Conservation (phyloP, 768 basidiomycete species). For the Lactifluus hygrophoroides region DNA sequence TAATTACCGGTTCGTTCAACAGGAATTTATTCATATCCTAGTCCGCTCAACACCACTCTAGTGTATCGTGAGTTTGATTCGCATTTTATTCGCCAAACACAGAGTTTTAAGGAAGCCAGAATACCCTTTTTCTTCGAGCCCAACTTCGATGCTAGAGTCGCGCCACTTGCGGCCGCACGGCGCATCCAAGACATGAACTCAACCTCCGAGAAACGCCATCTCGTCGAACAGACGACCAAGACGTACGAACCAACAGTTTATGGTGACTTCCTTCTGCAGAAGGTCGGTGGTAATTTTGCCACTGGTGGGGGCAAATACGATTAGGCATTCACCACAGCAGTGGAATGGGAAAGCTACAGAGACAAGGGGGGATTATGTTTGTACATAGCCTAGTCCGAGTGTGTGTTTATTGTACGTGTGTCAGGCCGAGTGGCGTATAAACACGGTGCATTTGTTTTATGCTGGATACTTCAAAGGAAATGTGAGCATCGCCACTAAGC, state of each 20-base stretch:
- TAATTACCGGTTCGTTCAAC: constrained; percentile 45
- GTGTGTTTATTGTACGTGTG: constrained; percentile 7
- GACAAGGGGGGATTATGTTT: background rate
- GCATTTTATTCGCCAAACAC: background rate
- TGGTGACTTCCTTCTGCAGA: constrained; percentile 66
- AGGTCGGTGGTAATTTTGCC: constrained; percentile 69
- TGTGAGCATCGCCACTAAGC: background rate
- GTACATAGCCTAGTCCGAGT: constrained; percentile 1
- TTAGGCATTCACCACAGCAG: constrained; percentile 11
- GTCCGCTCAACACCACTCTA: constrained; percentile 22
- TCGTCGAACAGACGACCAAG: constrained; percentile 20
- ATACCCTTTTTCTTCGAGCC: constrained; percentile 95
- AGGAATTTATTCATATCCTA: background rate
- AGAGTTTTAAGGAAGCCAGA: constrained; percentile 30
- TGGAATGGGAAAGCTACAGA: background rate
- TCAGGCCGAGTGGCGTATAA: background rate
- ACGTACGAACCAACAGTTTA: constrained; percentile 50
- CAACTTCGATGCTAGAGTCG: constrained; percentile 63
- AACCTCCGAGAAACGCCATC: constrained; percentile 18
- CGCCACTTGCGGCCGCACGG: constrained; percentile 53
- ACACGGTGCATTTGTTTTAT: background rate
- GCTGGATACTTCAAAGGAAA: background rate
- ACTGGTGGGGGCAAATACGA: constrained; percentile 31
- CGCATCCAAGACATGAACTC: constrained; percentile 32
- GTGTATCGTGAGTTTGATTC: constrained; percentile 57